phyloP scores from a whole-genome alignment of 305 asterid species.

The Andrographis paniculata region DNA sequence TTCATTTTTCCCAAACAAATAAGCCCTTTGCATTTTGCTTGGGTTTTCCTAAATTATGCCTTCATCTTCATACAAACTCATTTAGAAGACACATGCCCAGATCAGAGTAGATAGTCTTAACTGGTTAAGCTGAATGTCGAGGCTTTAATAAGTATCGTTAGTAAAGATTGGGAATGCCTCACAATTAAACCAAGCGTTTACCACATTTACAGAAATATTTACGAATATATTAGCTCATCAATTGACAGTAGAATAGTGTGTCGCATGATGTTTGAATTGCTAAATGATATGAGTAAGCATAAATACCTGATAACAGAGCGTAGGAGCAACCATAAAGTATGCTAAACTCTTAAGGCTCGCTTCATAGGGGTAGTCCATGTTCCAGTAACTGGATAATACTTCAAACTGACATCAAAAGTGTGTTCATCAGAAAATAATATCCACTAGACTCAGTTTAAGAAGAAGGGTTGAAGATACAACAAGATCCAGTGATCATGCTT shows the following conservation, averaged over 20 bases:
- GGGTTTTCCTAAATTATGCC: no score
- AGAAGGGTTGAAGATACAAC: not conserved
- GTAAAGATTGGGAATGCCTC: slow-evolving; percentile 7
- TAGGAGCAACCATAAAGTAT: slow-evolving; percentile 95
- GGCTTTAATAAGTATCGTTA: slow-evolving; percentile 6
- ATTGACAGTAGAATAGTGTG: no score
- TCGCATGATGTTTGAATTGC: slow-evolving; percentile 10
- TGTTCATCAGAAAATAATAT: not conserved
- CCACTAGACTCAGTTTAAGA: not conserved
- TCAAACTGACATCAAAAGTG: slow-evolving; percentile 42
- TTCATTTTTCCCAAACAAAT: no score
- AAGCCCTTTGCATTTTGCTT: no score
- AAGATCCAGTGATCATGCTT: not conserved
- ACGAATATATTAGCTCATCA: no score
- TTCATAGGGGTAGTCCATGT: slow-evolving; percentile 47
- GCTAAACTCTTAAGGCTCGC: slow-evolving; percentile 66
- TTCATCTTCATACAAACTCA: no score
- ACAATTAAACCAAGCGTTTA: no score
- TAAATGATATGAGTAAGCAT: slow-evolving; percentile 12
- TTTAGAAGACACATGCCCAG: no score
- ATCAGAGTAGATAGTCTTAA: no score
- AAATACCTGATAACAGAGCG: slow-evolving; percentile 92
- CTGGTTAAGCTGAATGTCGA: slow-evolving; percentile 9
- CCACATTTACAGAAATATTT: no score
- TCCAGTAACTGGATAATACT: slow-evolving; percentile 41